Evolutionary conservation across 2,329 filamentous ascomycete genomes (phyloP).

Genomic region (Truncatella angustata): DNA sequence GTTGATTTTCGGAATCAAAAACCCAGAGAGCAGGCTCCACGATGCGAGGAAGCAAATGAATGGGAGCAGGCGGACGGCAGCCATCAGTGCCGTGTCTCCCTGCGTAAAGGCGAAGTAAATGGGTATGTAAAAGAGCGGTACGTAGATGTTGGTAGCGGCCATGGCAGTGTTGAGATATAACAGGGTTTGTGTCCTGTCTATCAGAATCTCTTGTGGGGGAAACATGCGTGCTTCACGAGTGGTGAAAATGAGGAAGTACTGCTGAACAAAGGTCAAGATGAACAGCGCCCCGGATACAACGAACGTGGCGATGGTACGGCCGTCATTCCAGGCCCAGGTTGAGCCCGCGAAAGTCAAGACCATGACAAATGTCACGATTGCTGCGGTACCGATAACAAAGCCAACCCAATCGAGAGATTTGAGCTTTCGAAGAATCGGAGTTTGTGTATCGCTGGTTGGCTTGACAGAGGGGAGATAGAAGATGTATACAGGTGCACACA

Average conservation of each 20-base stretch:
- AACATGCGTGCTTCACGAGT: constrained; percentile 40
- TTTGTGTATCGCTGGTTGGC: not conserved
- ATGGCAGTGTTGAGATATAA: constrained; percentile 36
- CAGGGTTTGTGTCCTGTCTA: constrained; percentile 34
- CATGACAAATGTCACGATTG: constrained; percentile 37
- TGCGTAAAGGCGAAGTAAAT: constrained; percentile 49
- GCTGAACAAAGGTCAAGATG: constrained; percentile 44
- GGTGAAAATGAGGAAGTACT: constrained; percentile 45
- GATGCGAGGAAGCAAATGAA: constrained; percentile 34
- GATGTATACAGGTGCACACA: not conserved
- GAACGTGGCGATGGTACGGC: constrained; percentile 43
- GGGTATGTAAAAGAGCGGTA: constrained; percentile 47
- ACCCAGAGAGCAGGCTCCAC: constrained; percentile 31
- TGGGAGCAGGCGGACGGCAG: constrained; percentile 39
- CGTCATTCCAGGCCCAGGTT: constrained; percentile 45
- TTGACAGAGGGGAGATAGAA: not conserved
- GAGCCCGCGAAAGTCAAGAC: constrained; percentile 50
- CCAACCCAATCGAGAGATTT: not conserved
- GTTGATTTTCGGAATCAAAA: constrained; percentile 27
- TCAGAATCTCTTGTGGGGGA: constrained; percentile 39
- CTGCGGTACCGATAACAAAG: not conserved
- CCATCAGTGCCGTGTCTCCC: constrained; percentile 36
- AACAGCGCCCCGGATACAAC: constrained; percentile 42
- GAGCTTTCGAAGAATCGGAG: not conserved
- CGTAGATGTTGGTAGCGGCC: constrained; percentile 30